phyloP scores from a whole-genome alignment of 176 grass and related monocot genomes.

The Pharus latifolius region DNA sequence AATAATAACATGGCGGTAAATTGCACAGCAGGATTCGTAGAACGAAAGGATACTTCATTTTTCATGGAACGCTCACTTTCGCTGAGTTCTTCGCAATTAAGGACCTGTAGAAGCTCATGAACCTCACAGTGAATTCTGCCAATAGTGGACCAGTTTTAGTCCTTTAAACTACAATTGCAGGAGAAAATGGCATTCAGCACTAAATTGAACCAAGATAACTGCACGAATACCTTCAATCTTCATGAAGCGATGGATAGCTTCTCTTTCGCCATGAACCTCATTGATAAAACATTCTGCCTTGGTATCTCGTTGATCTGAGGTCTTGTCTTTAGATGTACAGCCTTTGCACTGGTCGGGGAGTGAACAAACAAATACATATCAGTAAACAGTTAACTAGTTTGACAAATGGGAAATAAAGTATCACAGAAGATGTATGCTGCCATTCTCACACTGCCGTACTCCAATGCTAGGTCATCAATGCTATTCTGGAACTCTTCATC shows the following conservation, averaged over 20 bases:
- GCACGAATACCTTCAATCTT: slow-evolving; percentile 45
- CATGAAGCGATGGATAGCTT: slow-evolving; percentile 46
- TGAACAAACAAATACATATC: not conserved
- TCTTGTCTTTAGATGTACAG: not conserved
- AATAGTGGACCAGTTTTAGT: not conserved
- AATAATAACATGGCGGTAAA: not conserved
- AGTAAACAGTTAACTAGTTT: not conserved
- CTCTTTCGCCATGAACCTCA: slow-evolving; percentile 2
- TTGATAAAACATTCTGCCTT: slow-evolving; percentile 27
- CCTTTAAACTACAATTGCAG: not conserved
- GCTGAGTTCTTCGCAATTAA: slow-evolving; percentile 24
- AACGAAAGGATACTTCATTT: not conserved
- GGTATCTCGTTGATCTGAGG: not conserved
- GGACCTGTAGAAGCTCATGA: slow-evolving; percentile 58
- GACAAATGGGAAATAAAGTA: not conserved
- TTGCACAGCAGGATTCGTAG: not conserved
- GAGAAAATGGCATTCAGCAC: not conserved
- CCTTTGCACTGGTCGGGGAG: not conserved
- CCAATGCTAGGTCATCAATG: slow-evolving; percentile 24
- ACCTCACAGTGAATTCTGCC: slow-evolving; percentile 68
- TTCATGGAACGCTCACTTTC: slow-evolving; percentile 3
- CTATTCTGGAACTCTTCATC: slow-evolving; percentile 37
- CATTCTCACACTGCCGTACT: slow-evolving; percentile 24
- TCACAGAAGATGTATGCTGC: not conserved
- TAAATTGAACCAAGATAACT: not conserved